phyloP scores from a whole-genome alignment of 1,284 basidiomycete genomes.

The Trichosporon coremiiforme region DNA sequence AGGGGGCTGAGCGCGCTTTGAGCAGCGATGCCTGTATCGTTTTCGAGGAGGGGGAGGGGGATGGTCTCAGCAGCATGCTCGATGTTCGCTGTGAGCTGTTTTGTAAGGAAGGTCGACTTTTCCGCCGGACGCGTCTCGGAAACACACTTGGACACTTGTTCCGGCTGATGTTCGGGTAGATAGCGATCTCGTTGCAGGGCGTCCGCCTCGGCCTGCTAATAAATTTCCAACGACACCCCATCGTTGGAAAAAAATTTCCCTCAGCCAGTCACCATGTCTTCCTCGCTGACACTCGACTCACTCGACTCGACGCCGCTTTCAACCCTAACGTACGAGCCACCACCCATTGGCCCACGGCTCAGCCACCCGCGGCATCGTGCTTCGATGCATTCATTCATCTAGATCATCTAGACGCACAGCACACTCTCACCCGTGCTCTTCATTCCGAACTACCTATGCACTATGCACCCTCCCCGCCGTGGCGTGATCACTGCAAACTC shows the following conservation, averaged over 20 bases:
- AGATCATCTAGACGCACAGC: not conserved
- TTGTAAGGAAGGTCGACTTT: not conserved
- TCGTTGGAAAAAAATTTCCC: constrained; percentile 14
- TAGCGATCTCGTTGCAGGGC: too few species aligned
- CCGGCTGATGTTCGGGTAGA: constrained; percentile 10
- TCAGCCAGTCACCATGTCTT: constrained; percentile 5
- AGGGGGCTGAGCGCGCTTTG: not conserved
- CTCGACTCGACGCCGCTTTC: not conserved
- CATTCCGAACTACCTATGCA: constrained; percentile 12
- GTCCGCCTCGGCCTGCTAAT: not conserved
- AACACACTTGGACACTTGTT: too few species aligned
- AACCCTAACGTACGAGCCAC: not conserved
- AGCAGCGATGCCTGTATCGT: not conserved
- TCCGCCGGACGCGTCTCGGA: not conserved
- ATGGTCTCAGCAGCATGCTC: constrained; percentile 1
- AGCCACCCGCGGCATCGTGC: not conserved
- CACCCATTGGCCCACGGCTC: not conserved
- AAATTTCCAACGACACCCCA: not conserved
- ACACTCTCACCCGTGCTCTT: too few species aligned
- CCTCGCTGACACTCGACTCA: too few species aligned
- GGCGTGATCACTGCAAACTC: too few species aligned
- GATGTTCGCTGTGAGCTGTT: too few species aligned
- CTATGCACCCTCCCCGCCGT: not conserved
- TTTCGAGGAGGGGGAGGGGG: not conserved
- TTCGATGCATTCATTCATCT: not conserved